phyloP scores from a whole-genome alignment of 805 yeast species.

The Komagataella mondaviorum region DNA sequence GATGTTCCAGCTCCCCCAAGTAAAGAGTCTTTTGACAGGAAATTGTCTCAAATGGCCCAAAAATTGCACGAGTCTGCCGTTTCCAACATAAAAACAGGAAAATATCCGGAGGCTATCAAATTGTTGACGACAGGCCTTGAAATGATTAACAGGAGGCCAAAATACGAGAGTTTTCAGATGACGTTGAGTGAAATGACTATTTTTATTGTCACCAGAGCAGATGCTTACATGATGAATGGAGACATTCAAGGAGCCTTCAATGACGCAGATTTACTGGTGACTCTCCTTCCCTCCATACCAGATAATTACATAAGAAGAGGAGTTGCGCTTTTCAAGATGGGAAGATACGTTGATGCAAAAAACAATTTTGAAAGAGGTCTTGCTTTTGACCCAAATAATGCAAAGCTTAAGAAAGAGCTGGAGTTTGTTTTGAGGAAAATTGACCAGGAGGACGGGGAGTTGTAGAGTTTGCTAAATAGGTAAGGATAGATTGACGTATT shows the following conservation, averaged over 20 bases:
- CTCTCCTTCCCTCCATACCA: constrained; percentile 43
- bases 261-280: constrained; percentile 55
- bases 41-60: constrained; percentile 43
- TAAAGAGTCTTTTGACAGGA: constrained; percentile 39
- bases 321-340: constrained; percentile 46
- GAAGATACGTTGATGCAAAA: constrained; percentile 47
- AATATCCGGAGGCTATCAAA: constrained; percentile 46
- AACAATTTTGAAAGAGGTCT: constrained; percentile 64
- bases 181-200: constrained; percentile 56
- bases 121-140: constrained; percentile 56
- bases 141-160: constrained; percentile 52
- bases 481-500: neutral
- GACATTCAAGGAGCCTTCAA: constrained; percentile 46
- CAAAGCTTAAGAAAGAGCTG: constrained; percentile 33
- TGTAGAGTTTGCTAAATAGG: neutral
- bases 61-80: constrained; percentile 56
- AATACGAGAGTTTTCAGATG: constrained; percentile 63
- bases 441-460: constrained; percentile 43
- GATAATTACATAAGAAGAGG: constrained; percentile 67
- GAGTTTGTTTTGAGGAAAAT: constrained; percentile 31
- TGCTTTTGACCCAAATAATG: constrained; percentile 42
- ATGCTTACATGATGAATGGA: constrained; percentile 44
- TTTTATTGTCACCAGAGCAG: constrained; percentile 59
- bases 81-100: constrained; percentile 37
- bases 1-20: constrained; percentile 44